A percentile compares a stretch with the other conserved stretches of the same genome.
Conservation (phyloP, 176 grass and related monocot genomes). For the Cenchrus americanus region DNA sequence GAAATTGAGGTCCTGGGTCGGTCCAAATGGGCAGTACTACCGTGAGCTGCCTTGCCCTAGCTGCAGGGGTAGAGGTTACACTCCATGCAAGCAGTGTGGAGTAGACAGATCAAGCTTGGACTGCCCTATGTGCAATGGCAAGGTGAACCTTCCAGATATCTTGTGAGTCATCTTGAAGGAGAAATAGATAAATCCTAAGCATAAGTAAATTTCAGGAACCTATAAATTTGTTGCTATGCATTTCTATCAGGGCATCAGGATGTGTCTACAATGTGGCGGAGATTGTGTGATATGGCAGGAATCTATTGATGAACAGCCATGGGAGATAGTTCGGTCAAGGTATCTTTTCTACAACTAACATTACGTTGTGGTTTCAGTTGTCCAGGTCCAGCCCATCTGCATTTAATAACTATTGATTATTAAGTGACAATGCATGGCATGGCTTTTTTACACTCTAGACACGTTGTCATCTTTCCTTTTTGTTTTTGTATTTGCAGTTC, state of each 20-base stretch:
- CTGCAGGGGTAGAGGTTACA: constrained; percentile 88
- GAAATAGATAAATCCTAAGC: neutral
- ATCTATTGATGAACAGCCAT: constrained; percentile 87
- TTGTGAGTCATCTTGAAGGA: constrained; percentile 20
- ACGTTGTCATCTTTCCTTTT: neutral
- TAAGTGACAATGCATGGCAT: neutral
- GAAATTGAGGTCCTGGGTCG: constrained; percentile 84
- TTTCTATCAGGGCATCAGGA: constrained; percentile 73
- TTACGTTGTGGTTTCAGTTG: neutral
- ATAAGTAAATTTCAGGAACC: constrained; percentile 14
- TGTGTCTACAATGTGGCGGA: constrained; percentile 70
- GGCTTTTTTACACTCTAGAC: neutral
- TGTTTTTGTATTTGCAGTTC: constrained; percentile 52
- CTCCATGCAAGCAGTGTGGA: constrained; percentile 73
- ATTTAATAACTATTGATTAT: constrained; percentile 9
- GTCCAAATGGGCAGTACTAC: constrained; percentile 94
- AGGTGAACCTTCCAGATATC: constrained; percentile 55
- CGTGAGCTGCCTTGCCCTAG: constrained; percentile 85
- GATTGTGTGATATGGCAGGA: constrained; percentile 99
- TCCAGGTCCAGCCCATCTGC: neutral
- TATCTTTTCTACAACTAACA: constrained; percentile 28
- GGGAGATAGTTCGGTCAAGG: constrained; percentile 92
- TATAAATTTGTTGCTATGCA: constrained; percentile 18
- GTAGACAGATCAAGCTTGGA: constrained; percentile 83
- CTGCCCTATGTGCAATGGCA: constrained; percentile 80